These are phyloP conservation scores for Ustilago esculenta DNA, from an alignment of 1,284 basidiomycete genomes.

Conservation along the genomic window DNA sequence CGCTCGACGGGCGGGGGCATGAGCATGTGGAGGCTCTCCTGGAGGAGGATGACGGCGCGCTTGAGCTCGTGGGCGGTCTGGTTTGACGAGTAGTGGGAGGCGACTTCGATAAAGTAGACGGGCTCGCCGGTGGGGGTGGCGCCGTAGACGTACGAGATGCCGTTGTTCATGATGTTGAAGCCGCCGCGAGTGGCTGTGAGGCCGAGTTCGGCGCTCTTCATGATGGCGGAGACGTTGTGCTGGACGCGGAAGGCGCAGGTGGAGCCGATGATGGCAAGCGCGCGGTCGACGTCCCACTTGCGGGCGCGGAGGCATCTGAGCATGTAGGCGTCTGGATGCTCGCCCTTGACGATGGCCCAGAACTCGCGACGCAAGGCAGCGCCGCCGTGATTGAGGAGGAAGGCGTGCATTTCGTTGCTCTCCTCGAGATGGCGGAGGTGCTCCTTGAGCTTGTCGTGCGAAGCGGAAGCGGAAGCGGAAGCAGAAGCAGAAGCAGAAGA, in stretches of 20 bases:
- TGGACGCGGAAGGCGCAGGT: slow-evolving; percentile 49
- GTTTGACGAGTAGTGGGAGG: slow-evolving; percentile 55
- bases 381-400: slow-evolving; percentile 57
- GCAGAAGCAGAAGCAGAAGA: slow-evolving; percentile 31
- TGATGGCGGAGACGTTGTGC: slow-evolving; percentile 50
- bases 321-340: slow-evolving; percentile 64
- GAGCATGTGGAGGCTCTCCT: slow-evolving; percentile 50
- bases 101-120: slow-evolving; percentile 62
- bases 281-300: slow-evolving; percentile 59
- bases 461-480: slow-evolving; percentile 33
- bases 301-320: slow-evolving; percentile 68
- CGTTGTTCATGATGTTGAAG: slow-evolving; percentile 58
- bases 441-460: slow-evolving; percentile 60
- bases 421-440: slow-evolving; percentile 58
- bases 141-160: slow-evolving; percentile 56
- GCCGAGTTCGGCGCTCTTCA: slow-evolving; percentile 51
- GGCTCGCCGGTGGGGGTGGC: slow-evolving; percentile 55
- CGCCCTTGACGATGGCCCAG: slow-evolving; percentile 62
- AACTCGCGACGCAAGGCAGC: slow-evolving; percentile 53
- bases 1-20: slow-evolving; percentile 62
- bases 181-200: slow-evolving; percentile 53
- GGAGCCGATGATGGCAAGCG: slow-evolving; percentile 56
- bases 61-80: slow-evolving; percentile 63
- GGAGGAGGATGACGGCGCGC: slow-evolving; percentile 52
- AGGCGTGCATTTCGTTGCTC: slow-evolving; percentile 60